Evolutionary conservation across 2,329 filamentous ascomycete genomes (phyloP).

Genomic region (Fusarium staphyleae): DNA sequence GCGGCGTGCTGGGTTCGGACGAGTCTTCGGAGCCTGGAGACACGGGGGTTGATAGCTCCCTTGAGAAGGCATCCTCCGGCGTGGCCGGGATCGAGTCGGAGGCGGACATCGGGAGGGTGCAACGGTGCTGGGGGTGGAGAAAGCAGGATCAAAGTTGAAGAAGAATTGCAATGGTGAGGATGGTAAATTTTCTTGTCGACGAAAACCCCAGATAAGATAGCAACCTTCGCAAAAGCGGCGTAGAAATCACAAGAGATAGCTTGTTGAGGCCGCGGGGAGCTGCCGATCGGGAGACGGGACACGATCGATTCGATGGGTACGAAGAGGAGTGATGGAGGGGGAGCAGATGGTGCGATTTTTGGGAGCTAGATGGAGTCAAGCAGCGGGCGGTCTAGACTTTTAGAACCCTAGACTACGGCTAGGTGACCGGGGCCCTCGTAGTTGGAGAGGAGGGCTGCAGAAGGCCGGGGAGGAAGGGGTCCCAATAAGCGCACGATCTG

Average conservation of each 20-base stretch:
- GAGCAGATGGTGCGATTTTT: constrained; percentile 41
- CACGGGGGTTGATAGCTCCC: constrained; percentile 47
- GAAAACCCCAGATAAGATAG: constrained; percentile 9
- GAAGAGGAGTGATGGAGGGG: constrained; percentile 37
- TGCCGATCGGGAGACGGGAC: constrained; percentile 35
- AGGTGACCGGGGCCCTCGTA: constrained; percentile 23
- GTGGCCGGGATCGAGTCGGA: constrained; percentile 53
- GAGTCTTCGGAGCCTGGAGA: constrained; percentile 56
- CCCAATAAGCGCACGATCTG: constrained; percentile 9
- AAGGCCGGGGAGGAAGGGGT: constrained; percentile 8
- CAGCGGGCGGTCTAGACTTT: constrained; percentile 39
- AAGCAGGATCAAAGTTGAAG: neutral
- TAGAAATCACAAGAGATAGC: constrained; percentile 31
- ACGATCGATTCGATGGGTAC: constrained; percentile 41
- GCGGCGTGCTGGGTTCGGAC: constrained; percentile 58
- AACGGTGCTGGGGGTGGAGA: constrained; percentile 5
- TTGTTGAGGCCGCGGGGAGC: constrained; percentile 21
- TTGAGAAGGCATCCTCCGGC: constrained; percentile 54
- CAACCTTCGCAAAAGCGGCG: constrained; percentile 17
- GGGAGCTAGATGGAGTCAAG: constrained; percentile 38
- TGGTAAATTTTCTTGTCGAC: constrained; percentile 1
- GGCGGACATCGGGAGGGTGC: constrained; percentile 34
- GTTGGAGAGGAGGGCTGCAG: constrained; percentile 21
- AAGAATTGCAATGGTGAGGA: neutral
- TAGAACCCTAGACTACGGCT: constrained; percentile 18